Conservation (phyloP, 2,329 filamentous ascomycete genomes). For the Beauveria sp. region DNA sequence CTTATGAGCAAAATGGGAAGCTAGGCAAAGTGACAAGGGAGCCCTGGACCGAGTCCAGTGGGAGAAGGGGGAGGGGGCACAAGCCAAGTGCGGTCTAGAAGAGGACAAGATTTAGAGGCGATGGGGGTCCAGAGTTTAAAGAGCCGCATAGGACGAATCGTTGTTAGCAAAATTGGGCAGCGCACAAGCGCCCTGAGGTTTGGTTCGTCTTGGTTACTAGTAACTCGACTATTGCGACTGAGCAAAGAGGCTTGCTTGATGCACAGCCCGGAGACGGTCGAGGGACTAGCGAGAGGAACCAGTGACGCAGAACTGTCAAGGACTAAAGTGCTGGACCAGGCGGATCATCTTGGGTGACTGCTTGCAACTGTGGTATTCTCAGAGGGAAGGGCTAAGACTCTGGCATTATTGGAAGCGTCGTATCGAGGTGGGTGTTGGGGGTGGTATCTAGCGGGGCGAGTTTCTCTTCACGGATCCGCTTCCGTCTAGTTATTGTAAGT, state of each 20-base stretch:
- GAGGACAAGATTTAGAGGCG: slow-evolving; percentile 12
- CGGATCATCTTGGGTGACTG: not conserved
- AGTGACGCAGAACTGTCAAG: not conserved
- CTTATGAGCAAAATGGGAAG: slow-evolving; percentile 9
- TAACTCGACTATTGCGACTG: not conserved
- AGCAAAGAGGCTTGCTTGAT: not conserved
- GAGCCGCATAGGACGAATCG: slow-evolving; percentile 11
- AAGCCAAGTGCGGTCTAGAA: slow-evolving; percentile 9
- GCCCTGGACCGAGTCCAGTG: not conserved
- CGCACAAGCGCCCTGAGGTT: not conserved
- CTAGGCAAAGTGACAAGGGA: not conserved
- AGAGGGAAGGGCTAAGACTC: not conserved
- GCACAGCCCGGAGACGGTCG: not conserved
- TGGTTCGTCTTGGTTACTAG: not conserved
- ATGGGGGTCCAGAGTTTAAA: slow-evolving; percentile 12
- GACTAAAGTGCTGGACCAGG: not conserved
- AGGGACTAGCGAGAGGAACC: not conserved
- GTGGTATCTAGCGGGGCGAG: slow-evolving; percentile 5
- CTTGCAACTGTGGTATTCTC: not conserved
- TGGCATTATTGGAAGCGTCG: slow-evolving; percentile 1
- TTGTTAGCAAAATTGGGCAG: slow-evolving; percentile 6
- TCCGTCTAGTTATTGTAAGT: slow-evolving; percentile 5
- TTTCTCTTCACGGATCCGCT: slow-evolving; percentile 7
- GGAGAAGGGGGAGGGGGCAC: not conserved
- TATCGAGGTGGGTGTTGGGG: slow-evolving; percentile 2